Evolutionary conservation across 1,284 basidiomycete genomes (phyloP), one percentile per base, ranked within the genome.

Genomic region (Albatrellus sp.): DNA sequence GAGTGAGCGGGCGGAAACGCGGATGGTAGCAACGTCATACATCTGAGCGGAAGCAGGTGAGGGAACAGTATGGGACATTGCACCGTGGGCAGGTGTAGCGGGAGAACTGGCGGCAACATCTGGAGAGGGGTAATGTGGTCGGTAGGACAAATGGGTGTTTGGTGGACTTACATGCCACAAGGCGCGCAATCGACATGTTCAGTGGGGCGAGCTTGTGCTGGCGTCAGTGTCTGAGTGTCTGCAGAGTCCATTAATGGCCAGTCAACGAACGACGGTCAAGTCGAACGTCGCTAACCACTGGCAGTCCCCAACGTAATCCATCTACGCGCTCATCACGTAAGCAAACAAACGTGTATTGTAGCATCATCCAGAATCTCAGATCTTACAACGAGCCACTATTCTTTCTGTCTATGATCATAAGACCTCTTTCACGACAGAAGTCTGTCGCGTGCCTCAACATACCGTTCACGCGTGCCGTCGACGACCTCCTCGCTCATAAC

Each of bases 1-100:
- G 17, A 30, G 46, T 44, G 17, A 45, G 34, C 34, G 11, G 11
- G 6, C 33, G 10, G 30, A 30, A 17, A 33, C n/a, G 35, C 31
- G 8, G 10, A 37, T 4, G 12, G 10, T 16, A 20, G 42, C 44
- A 40, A 33, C 10, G 24, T 59, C 71, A 46, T 57, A 80, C 82
- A 62, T 77, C 67, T 28, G 80, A 80, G 31, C 80, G 76, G 61
- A 86, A 90, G 59, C 87, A 90, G 11, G 67, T 65, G 34, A 90
- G 59, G 13, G 83, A 84, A 61, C 87, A 90, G 54, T 90, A 90
- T 0, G 73, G 72, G 12, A 83, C 62, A 55, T 90, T 90, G 64
- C 88, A 90, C 14, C 66, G 67, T 24, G 88, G 81, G 52, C 87
- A 90, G 0, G 77, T 80, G 58, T 90, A 90, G 55, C 76, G 77